phyloP scores from a whole-genome alignment of 148 eudicot species.

The Gaultheria prostrata region DNA sequence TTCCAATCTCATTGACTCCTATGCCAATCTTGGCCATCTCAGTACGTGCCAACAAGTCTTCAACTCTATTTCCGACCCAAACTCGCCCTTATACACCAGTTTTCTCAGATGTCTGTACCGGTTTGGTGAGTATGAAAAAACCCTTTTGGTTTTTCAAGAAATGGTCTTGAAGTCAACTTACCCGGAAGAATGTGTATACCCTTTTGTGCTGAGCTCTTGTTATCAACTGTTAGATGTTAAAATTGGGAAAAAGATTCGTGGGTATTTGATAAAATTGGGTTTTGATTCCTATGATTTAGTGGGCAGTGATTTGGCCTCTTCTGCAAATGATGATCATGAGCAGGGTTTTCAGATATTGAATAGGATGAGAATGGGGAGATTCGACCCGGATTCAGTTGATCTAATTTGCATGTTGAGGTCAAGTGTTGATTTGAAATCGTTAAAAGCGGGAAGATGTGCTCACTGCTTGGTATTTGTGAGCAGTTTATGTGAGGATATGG shows the following conservation, averaged over 20 bases:
- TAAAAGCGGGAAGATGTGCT: conserved; percentile 22
- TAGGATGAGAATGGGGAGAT: conserved; percentile 22
- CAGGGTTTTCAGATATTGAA: conserved; percentile 20
- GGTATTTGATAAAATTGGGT: conserved; percentile 32
- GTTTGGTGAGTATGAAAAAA: conserved; percentile 22
- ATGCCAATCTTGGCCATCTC: conserved; percentile 25
- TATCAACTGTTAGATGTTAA: conserved; percentile 6
- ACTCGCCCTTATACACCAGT: conserved; percentile 16
- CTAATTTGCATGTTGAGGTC: conserved; percentile 33
- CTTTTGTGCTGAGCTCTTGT: conserved; percentile 32
- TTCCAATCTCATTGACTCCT: conserved; percentile 23
- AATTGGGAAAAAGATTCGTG: conserved; percentile 23
- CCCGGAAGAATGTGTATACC: conserved; percentile 31
- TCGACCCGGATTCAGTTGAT: conserved; percentile 19
- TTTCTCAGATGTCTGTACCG: conserved; percentile 25
- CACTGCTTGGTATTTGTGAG: conserved; percentile 26
- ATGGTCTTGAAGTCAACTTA: conserved; percentile 29
- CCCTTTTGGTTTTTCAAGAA: conserved; percentile 29
- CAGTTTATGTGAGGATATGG: conserved; percentile 24
- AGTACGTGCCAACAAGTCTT: conserved; percentile 18
- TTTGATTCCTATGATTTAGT: conserved; percentile 22
- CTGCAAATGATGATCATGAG: conserved; percentile 13
- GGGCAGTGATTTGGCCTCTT: conserved; percentile 19
- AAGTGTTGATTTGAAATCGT: conserved; percentile 27
- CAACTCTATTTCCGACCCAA: conserved; percentile 22